These are phyloP conservation scores for Medicago ruthenica DNA, from an alignment of 306 rosid species.

Conservation along the genomic window DNA sequence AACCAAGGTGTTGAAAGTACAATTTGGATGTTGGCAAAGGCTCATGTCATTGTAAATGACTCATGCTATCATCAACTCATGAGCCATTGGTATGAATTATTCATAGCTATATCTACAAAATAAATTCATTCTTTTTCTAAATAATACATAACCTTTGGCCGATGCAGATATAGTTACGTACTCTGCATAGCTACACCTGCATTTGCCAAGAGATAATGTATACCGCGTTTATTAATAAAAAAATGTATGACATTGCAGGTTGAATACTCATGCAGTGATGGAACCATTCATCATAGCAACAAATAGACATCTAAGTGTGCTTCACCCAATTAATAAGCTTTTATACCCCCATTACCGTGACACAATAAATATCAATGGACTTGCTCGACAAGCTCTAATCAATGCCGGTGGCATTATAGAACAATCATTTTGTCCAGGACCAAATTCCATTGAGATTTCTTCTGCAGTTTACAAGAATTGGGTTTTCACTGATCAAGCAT, in stretches of 20 bases:
- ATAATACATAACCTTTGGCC: too few species aligned
- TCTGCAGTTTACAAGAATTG: conserved; percentile 49
- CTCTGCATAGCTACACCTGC: too few species aligned
- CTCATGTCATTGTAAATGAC: conserved; percentile 71
- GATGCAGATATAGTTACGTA: too few species aligned
- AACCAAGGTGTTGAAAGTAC: conserved; percentile 55
- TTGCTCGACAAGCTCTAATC: conserved; percentile 49
- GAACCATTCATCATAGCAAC: conserved; percentile 67
- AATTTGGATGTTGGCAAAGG: conserved; percentile 78
- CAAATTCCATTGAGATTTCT: conserved; percentile 47
- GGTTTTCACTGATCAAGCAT: conserved; percentile 52
- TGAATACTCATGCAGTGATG: conserved; percentile 75
- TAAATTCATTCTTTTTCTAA: too few species aligned
- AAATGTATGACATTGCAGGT: conserved; percentile 45
- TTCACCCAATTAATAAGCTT: conserved; percentile 51
- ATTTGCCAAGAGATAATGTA: too few species aligned
- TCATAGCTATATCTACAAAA: too few species aligned
- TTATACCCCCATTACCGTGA: conserved; percentile 53
- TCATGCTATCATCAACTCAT: conserved; percentile 74
- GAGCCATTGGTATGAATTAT: conserved; percentile 60
- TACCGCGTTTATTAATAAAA: background rate
- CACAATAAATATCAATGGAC: conserved; percentile 51
- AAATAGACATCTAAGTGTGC: conserved; percentile 46
- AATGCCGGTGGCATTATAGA: conserved; percentile 51
- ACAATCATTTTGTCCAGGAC: conserved; percentile 43